Evolutionary conservation across 331 rosid genomes (phyloP), one percentile per base, ranked within the genome.

Genomic region (Saraca asoca): DNA sequence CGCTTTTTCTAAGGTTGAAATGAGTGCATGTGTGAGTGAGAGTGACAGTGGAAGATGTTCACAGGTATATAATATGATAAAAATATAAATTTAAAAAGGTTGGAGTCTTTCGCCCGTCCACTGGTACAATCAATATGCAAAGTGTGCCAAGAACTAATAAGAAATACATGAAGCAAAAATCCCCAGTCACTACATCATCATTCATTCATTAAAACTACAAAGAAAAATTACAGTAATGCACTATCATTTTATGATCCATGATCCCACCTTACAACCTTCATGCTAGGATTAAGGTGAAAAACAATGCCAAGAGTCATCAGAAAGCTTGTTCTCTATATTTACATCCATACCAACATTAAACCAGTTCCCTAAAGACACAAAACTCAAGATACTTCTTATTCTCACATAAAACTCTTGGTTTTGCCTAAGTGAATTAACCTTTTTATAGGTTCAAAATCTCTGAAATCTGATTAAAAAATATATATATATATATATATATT

Each of bases 241-340:
- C 41, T 46, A 42, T 39, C 41, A 52, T 53, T 44, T 67, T 67
- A 39, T 7, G 54, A 62, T 6, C 39, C 48, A 62, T 50, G 55
- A 37, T 42, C 16, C 53, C 65, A 50, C 45, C 48, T 61, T n/a
- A 46, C 7, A 39, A 53, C 16, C n/a, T 54, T 31, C 19, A 53
- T 44, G 49, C 38, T 55, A 49, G 46, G 60, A 77, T 76, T 53
- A 37, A 60, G 42, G 48, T 38, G 71, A 66, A 54, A 67, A 46
- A 18, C 37, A 67, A 38, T 60, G 31, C 51, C 67, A 18, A 58
- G 44, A 58, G 14, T 49, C 49, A 56, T 39, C 19, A 64, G 55
- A 61, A 60, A 20, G 31, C 31, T 24, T 24, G 31, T 24, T 24
- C 31, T 24, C 31, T 24, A 24, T 24, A 24, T 24, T 24, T 24